Percentiles rank a stretch among this genome's conserved stretches.
These are phyloP conservation scores for Hyaloscypha hepaticicola DNA, from an alignment of 495 filamentous ascomycete species.

Conservation along the genomic window DNA sequence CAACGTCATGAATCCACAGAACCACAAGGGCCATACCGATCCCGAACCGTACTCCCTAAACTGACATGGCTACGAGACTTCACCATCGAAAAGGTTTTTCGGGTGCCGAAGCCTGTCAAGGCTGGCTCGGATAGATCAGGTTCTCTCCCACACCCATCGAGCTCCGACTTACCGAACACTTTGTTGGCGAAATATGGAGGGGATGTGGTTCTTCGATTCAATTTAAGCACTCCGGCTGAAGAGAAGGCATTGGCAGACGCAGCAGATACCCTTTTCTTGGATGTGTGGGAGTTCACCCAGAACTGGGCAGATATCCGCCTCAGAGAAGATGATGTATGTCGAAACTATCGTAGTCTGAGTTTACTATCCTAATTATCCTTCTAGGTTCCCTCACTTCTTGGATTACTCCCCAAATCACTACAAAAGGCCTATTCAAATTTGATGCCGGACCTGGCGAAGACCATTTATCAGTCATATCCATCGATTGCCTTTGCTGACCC, in stretches of 20 bases:
- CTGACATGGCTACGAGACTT: slow-evolving; percentile 62
- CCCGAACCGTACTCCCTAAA: slow-evolving; percentile 36
- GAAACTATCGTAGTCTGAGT: not conserved
- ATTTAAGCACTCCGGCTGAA: slow-evolving; percentile 66
- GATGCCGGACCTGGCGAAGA: slow-evolving; percentile 78
- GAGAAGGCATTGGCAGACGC: slow-evolving; percentile 72
- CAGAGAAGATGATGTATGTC: slow-evolving; percentile 68
- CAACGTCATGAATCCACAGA: slow-evolving; percentile 6
- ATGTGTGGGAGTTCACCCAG: slow-evolving; percentile 84
- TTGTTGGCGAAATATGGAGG: slow-evolving; percentile 68
- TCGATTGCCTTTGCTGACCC: slow-evolving; percentile 22
- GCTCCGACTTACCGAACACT: slow-evolving; percentile 41
- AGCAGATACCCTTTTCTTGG: slow-evolving; percentile 71
- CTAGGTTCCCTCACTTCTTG: slow-evolving; percentile 75
- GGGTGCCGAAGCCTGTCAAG: slow-evolving; percentile 39
- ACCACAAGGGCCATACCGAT: slow-evolving; percentile 4
- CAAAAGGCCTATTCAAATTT: slow-evolving; percentile 70
- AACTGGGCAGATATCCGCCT: slow-evolving; percentile 87
- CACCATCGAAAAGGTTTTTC: slow-evolving; percentile 64
- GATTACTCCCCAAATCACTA: slow-evolving; percentile 72
- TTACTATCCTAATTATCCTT: not conserved
- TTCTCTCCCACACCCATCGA: slow-evolving; percentile 24
- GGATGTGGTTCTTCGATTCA: slow-evolving; percentile 87
- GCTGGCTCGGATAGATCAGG: slow-evolving; percentile 20
- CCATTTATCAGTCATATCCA: slow-evolving; percentile 77